Conservation (phyloP, 305 asterid species). For the Plantago lanceolata region DNA sequence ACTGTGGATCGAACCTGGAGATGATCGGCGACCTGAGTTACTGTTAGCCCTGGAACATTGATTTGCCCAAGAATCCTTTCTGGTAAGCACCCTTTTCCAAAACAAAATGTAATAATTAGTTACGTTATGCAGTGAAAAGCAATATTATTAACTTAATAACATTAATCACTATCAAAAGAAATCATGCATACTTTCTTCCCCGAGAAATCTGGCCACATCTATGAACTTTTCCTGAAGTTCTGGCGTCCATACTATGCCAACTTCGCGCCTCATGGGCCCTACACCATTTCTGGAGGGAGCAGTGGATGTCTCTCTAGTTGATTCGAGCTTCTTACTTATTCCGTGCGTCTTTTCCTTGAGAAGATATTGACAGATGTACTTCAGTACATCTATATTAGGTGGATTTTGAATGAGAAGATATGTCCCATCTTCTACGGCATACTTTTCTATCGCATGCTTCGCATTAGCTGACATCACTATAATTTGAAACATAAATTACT, state of each 20-base stretch:
- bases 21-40: constrained; percentile 50
- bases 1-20: constrained; percentile 31
- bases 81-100: constrained; percentile 39
- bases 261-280: neutral
- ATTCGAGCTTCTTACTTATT: too few relatives aligned
- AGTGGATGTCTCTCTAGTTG: neutral
- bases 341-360: neutral
- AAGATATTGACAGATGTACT: neutral
- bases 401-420: neutral
- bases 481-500: too few relatives aligned
- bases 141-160: neutral
- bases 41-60: constrained; percentile 48
- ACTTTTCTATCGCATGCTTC: neutral
- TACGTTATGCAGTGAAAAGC: neutral
- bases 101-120: neutral
- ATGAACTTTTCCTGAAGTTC: constrained; percentile 38
- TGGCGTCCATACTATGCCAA: constrained; percentile 32
- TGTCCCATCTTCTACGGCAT: neutral
- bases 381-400: neutral
- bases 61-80: constrained; percentile 36
- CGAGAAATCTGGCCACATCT: constrained; percentile 29
- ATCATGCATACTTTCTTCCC: constrained; percentile 36
- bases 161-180: neutral
- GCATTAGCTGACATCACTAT: neutral
- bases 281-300: neutral